Evolutionary conservation across 768 basidiomycete genomes (phyloP).

Genomic region (Collybiopsis luxurians): DNA sequence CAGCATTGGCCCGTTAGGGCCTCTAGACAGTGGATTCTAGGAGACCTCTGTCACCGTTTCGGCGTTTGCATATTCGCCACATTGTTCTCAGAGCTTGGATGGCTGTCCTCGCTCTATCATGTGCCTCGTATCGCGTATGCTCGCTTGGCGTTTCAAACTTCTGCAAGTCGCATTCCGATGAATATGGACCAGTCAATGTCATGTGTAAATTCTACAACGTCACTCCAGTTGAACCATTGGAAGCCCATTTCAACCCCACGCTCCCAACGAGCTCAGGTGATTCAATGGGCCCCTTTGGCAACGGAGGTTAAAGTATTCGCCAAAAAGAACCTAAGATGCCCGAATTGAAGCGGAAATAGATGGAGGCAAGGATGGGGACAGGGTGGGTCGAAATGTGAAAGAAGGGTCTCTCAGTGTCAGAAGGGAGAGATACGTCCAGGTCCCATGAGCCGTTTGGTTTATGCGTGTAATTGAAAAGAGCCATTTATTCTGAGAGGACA

Average conservation of each 20-base stretch:
- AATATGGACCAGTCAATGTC: too few relatives aligned
- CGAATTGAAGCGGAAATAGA: conserved; percentile 20
- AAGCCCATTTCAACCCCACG: conserved; percentile 6
- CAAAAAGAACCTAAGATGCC: conserved; percentile 13
- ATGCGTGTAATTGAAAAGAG: conserved; percentile 22
- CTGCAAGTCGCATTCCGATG: too few relatives aligned
- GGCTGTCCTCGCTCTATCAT: too few relatives aligned
- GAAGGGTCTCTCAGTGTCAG: conserved; percentile 19
- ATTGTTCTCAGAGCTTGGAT: too few relatives aligned
- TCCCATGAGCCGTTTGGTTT: conserved; percentile 11
- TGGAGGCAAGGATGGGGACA: conserved; percentile 21
- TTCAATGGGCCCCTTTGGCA: conserved; percentile 18
- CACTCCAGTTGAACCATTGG: too few relatives aligned
- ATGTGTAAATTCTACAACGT: too few relatives aligned
- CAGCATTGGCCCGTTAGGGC: too few relatives aligned
- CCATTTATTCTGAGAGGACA: conserved; percentile 23
- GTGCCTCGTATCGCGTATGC: too few relatives aligned
- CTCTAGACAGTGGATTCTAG: too few relatives aligned
- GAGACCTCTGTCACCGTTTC: too few relatives aligned
- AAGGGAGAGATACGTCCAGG: conserved; percentile 20
- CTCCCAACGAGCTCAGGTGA: conserved; percentile 20
- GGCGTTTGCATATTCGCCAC: too few relatives aligned
- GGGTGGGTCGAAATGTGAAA: conserved; percentile 26
- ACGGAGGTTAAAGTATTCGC: conserved; percentile 19
- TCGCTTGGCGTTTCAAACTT: too few relatives aligned